Conservation (phyloP, 2,329 filamentous ascomycete genomes). For the Trichoderma oligosporum region DNA sequence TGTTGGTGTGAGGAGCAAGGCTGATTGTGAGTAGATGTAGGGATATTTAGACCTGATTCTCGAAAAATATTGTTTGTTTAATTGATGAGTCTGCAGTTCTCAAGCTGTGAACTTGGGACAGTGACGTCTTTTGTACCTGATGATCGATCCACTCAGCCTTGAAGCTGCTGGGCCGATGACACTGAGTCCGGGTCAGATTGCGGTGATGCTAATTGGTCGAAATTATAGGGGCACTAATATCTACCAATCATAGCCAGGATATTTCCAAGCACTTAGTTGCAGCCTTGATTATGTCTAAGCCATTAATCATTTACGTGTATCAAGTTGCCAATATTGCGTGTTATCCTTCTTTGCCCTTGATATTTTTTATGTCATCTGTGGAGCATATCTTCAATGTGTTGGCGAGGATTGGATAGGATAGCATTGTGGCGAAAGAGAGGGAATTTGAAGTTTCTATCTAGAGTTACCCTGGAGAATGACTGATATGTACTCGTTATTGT, state of each 20-base stretch:
- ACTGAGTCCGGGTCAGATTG: background rate
- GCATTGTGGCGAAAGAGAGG: no score
- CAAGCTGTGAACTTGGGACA: background rate
- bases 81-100: background rate
- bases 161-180: constrained; percentile 7
- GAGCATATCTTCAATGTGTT: no score
- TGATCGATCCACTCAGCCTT: background rate
- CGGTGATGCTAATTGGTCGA: constrained; percentile 18
- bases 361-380: no score
- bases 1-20: constrained; percentile 1
- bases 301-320: no score
- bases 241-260: constrained; percentile 15
- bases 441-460: no score
- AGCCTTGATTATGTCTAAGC: no score
- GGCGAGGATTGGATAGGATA: no score
- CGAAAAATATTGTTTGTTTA: background rate
- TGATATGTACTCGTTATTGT: no score
- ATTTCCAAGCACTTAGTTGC: constrained; percentile 23
- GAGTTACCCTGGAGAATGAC: no score
- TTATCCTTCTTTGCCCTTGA: no score
- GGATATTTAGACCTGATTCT: background rate
- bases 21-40: background rate
- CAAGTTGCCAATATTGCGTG: no score
- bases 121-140: constrained; percentile 22
- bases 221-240: background rate